Evolutionary conservation across 257 asterid species (phyloP).

Genomic region (Lithospermum erythrorhizon): DNA sequence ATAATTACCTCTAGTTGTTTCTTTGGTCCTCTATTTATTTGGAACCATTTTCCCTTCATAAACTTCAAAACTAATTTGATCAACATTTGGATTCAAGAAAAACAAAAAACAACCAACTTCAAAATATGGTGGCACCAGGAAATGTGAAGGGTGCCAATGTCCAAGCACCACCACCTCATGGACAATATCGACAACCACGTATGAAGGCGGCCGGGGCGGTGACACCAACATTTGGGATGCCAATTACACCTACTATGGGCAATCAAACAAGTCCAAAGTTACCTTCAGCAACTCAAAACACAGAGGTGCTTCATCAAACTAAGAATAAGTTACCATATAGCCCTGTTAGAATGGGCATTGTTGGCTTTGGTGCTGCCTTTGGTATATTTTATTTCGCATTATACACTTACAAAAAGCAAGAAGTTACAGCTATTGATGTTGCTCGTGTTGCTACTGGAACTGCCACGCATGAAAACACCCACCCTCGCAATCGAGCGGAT

Average conservation of each 20-base stretch:
- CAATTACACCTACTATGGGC: conserved; percentile 16
- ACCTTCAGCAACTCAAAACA: conserved; percentile 26
- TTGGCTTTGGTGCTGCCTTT: conserved; percentile 38
- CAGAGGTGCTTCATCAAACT: conserved; percentile 66
- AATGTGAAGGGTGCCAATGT: conserved; percentile 28
- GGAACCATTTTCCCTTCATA: background rate
- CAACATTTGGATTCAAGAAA: background rate
- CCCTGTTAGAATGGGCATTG: conserved; percentile 41
- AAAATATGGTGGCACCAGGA: conserved; percentile 34
- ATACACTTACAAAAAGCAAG: conserved; percentile 56
- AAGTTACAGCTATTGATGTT: conserved; percentile 72
- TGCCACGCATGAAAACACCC: conserved; percentile 33
- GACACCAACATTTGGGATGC: conserved; percentile 15
- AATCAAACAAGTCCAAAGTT: conserved; percentile 42
- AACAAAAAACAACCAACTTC: background rate
- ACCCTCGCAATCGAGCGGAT: conserved; percentile 24
- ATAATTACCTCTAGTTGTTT: background rate
- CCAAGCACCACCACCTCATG: conserved; percentile 39
- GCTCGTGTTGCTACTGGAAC: conserved; percentile 56
- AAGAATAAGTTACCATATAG: conserved; percentile 27
- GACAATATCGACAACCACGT: conserved; percentile 25
- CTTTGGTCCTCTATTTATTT: conserved; percentile 6
- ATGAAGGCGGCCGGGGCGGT: conserved; percentile 24
- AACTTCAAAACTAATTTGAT: background rate
- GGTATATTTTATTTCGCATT: conserved; percentile 45